Evolutionary conservation across 768 basidiomycete genomes (phyloP).

Genomic region (Boletus speciosus): DNA sequence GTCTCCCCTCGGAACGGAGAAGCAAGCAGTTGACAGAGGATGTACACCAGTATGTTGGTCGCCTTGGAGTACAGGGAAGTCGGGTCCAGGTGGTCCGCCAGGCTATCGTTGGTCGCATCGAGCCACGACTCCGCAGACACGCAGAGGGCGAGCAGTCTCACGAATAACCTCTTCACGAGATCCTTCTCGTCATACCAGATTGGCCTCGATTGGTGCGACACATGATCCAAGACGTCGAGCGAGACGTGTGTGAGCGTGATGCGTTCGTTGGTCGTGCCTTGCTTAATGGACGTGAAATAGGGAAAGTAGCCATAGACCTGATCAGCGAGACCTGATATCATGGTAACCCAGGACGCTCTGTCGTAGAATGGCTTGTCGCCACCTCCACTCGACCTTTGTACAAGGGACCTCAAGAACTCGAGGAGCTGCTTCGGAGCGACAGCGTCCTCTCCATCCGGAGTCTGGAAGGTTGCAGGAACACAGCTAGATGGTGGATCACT

Average conservation of each 20-base stretch:
- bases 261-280: constrained; percentile 56
- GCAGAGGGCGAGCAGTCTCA: constrained; percentile 52
- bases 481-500: constrained; percentile 23
- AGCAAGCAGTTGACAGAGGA: constrained; percentile 39
- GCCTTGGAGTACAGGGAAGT: constrained; percentile 46
- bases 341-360: constrained; percentile 45
- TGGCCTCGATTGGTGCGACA: constrained; percentile 47
- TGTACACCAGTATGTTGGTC: constrained; percentile 38
- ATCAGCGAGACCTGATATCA: constrained; percentile 51
- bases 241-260: constrained; percentile 51
- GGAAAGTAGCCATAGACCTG: constrained; percentile 54
- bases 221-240: constrained; percentile 51
- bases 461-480: constrained; percentile 32
- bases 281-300: constrained; percentile 45
- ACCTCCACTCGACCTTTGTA: constrained; percentile 32
- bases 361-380: constrained; percentile 33
- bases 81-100: constrained; percentile 45
- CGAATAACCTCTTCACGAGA: constrained; percentile 48
- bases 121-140: constrained; percentile 58
- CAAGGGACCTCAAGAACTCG: constrained; percentile 41
- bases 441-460: constrained; percentile 21
- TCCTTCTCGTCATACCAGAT: constrained; percentile 46
- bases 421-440: constrained; percentile 39
- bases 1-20: constrained; percentile 21
- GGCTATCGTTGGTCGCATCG: constrained; percentile 39